These are phyloP conservation scores for Arachis stenosperma DNA, from an alignment of 306 rosid genomes.

Conservation along the genomic window DNA sequence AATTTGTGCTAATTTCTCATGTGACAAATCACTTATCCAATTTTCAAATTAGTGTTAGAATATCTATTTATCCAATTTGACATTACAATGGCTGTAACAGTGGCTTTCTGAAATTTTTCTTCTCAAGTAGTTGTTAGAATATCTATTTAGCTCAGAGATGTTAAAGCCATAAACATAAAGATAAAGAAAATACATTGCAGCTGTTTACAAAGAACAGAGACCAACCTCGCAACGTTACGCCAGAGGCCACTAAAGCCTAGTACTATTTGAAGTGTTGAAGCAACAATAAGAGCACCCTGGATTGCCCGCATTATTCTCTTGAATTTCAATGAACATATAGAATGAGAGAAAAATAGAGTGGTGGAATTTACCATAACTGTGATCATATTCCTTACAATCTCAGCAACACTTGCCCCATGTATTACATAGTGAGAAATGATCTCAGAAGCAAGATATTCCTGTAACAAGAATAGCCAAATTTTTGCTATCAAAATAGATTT, in stretches of 20 bases:
- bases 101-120: too few relatives aligned
- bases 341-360: too few relatives aligned
- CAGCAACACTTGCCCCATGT: conserved; percentile 79
- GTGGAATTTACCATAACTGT: too few relatives aligned
- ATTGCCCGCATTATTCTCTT: conserved; percentile 93
- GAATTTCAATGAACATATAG: too few relatives aligned
- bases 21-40: background rate
- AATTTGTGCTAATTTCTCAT: background rate
- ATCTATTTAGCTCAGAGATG: conserved; percentile 16
- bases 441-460: conserved; percentile 89
- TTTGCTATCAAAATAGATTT: conserved; percentile 31
- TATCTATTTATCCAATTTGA: too few relatives aligned
- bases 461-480: conserved; percentile 43
- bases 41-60: too few relatives aligned
- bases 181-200: conserved; percentile 13
- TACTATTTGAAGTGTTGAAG: conserved; percentile 98
- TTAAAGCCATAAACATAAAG: conserved; percentile 6
- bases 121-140: too few relatives aligned
- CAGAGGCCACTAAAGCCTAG: conserved; percentile 99
- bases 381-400: conserved; percentile 75
- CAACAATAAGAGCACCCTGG: conserved; percentile 94
- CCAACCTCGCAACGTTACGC: conserved; percentile 96
- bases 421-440: conserved; percentile 79
- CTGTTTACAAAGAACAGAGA: conserved; percentile 32
- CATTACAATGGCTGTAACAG: too few relatives aligned